Conservation (phyloP, 495 filamentous ascomycete genomes). For the Aspergillus affinis region DNA sequence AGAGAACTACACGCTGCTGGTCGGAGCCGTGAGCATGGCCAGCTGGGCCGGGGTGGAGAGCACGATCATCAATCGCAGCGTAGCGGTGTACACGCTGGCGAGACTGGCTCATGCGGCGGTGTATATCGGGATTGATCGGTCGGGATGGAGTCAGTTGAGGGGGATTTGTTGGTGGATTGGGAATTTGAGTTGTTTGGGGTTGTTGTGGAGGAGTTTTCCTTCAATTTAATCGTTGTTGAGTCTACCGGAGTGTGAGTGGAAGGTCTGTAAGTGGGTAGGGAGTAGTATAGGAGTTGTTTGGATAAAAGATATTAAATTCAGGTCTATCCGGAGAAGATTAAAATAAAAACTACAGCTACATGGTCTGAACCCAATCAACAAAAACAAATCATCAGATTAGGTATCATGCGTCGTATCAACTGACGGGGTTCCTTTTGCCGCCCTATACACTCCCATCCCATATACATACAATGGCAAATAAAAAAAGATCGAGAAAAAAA, state of each 20-base stretch:
- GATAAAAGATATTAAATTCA: neutral
- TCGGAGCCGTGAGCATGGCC: constrained; percentile 23
- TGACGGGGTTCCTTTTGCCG: neutral
- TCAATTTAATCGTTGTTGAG: too few relatives aligned
- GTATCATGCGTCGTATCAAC: neutral
- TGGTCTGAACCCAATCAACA: neutral
- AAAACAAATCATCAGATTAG: neutral
- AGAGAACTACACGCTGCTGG: constrained; percentile 36
- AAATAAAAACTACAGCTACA: neutral
- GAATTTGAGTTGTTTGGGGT: constrained; percentile 28
- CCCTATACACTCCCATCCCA: neutral
- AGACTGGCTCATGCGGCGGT: constrained; percentile 21
- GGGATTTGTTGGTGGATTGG: constrained; percentile 30
- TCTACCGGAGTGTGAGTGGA: too few relatives aligned
- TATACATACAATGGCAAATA: neutral
- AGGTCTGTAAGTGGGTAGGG: too few relatives aligned
- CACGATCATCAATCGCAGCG: constrained; percentile 24
- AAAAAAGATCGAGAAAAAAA: neutral
- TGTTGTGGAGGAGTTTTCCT: constrained; percentile 18
- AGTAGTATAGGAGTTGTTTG: too few relatives aligned
- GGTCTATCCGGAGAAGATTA: neutral
- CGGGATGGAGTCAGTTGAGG: constrained; percentile 20
- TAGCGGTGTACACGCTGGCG: constrained; percentile 26
- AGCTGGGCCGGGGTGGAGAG: constrained; percentile 23
- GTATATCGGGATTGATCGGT: constrained; percentile 26